Evolutionary conservation across 2,329 filamentous ascomycete genomes (phyloP), one percentile per base, ranked within the genome.

Genomic region (Ophiocordyceps unilateralis): DNA sequence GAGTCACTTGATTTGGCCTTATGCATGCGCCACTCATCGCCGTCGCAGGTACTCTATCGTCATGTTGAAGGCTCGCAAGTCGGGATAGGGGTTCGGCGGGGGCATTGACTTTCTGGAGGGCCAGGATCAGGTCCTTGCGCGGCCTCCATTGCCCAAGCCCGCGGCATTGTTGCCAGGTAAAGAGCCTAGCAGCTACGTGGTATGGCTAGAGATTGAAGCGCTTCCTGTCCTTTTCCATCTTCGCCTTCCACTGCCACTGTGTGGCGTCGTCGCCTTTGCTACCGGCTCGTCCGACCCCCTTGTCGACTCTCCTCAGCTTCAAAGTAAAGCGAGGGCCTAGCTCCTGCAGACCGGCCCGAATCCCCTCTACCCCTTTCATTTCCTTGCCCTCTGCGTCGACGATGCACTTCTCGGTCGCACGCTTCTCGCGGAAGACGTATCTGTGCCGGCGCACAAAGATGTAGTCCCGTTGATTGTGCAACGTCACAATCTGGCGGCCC

Each of bases 171-270:
- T 9, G 10, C n/a, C 17, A 36, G 17, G 32, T 30, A 32, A 20
- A 15, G 8, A 28, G 12, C 14, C 7, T 14, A 9, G 22, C 26
- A 21, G 26, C 12, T 34, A 32, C 14, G n/a, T 34, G 14, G 23
- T 10, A 37, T 15, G 21, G 17, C 28, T 71, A 96, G 57, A 98
- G 68, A 63, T 93, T 91, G 67, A 96, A 98, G 58, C 85, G 80
- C 51, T 89, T 96, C 55, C 91, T 73, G 56, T 83, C 71, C 69
- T 95, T 95, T 67, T 98, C 91, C 81, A 91, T 93, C 58, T 79
- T 78, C 11, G 83, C 82, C 66, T 93, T 93, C 91, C 91, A 98
- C 59, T 95, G 77, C 89, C 91, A 96, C 57, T 93, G 84, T 51
- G 86, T 75, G 32, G 86, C 85, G 60, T 81, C 67, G 60, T 77